Evolutionary conservation across 225 moss, liverwort and hornwort genomes (phyloP).

Genomic region (Bryoerythrophyllum caledonicum): DNA sequence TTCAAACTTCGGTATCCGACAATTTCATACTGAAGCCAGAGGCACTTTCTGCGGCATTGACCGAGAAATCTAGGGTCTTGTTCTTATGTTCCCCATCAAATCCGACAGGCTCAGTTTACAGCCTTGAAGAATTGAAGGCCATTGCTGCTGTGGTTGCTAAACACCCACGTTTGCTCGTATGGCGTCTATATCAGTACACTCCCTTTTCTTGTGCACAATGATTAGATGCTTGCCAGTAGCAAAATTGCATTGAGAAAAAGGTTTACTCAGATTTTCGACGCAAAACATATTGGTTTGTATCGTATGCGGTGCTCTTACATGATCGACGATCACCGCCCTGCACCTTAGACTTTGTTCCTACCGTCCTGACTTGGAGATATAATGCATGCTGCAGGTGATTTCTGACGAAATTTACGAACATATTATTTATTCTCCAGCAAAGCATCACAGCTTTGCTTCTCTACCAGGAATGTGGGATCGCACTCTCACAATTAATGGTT

Average conservation of each 20-base stretch:
- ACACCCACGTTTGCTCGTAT: conserved; percentile 89
- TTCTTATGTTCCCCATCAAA: conserved; percentile 89
- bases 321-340: not conserved
- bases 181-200: conserved; percentile 8
- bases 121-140: conserved; percentile 68
- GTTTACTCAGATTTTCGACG: not conserved
- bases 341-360: conserved; percentile 14
- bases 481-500: conserved; percentile 93
- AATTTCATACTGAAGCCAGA: conserved; percentile 86
- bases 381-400: conserved; percentile 66
- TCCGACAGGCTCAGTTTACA: conserved; percentile 88
- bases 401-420: conserved; percentile 99
- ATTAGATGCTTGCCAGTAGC: not conserved
- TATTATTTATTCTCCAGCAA: conserved; percentile 90
- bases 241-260: not conserved
- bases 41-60: conserved; percentile 67
- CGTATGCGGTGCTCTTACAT: not conserved
- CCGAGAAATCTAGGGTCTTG: conserved; percentile 86
- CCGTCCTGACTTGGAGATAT: conserved; percentile 24
- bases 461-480: conserved; percentile 99
- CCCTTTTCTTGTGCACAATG: conserved; percentile 6
- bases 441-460: conserved; percentile 90
- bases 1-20: conserved; percentile 67
- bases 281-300: not conserved
- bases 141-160: conserved; percentile 85